A percentile compares a stretch with the other conserved stretches of the same genome.
Evolutionary conservation across 306 rosid genomes (phyloP).

Genomic region (Chamaecrista fasciculata): DNA sequence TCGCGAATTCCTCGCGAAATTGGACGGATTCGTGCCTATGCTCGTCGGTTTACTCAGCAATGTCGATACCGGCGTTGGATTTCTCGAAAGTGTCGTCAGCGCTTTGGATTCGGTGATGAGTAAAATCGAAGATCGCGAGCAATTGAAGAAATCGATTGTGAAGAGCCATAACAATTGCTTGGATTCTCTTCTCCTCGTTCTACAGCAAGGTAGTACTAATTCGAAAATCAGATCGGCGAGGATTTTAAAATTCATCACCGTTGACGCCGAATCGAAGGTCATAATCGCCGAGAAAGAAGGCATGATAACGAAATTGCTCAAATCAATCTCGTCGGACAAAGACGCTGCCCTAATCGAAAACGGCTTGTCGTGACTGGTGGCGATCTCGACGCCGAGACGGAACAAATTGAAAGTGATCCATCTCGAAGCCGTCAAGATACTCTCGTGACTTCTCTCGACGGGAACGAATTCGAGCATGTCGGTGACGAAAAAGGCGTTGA

Average conservation of each 20-base stretch:
- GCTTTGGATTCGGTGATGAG: constrained; percentile 35
- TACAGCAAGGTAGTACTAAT: constrained; percentile 43
- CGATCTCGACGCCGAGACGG: constrained; percentile 53
- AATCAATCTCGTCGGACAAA: constrained; percentile 40
- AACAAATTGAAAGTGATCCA: constrained; percentile 44
- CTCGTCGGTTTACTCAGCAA: constrained; percentile 52
- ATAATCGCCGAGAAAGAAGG: too few species aligned
- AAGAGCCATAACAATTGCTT: constrained; percentile 38
- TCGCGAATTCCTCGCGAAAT: constrained; percentile 41
- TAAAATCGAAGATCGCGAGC: constrained; percentile 39
- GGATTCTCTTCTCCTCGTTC: constrained; percentile 47
- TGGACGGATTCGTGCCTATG: constrained; percentile 34
- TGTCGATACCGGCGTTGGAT: constrained; percentile 40
- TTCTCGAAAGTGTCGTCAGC: constrained; percentile 40
- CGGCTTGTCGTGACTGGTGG: constrained; percentile 45
- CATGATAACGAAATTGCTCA: too few species aligned
- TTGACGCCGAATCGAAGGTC: too few species aligned
- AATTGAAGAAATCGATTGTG: constrained; percentile 31
- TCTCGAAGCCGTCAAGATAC: constrained; percentile 44
- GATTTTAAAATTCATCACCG: constrained; percentile 41
- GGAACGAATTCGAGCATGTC: constrained; percentile 35
- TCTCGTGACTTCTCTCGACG: constrained; percentile 39
- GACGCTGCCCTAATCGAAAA: constrained; percentile 49
- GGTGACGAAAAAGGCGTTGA: constrained; percentile 54
- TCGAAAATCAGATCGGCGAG: constrained; percentile 52